Evolutionary conservation across 148 eudicot genomes (phyloP), one percentile per base, ranked within the genome.

Genomic region (Vaccinium macrocarpon): DNA sequence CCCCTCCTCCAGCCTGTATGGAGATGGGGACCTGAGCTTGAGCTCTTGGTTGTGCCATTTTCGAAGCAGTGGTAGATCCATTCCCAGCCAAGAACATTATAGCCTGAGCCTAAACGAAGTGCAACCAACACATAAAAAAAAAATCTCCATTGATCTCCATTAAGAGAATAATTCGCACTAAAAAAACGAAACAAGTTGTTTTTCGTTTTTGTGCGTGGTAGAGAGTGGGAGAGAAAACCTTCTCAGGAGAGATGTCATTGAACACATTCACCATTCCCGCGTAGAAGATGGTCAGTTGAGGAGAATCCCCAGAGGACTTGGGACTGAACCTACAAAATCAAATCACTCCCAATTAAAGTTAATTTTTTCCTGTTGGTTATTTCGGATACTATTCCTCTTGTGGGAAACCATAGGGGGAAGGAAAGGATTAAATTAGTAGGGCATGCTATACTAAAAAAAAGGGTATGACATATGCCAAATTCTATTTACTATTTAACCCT

Each of bases 41-140:
- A 83, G 83, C 73, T 82, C 73, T 88, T 64, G 87, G 72, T 86
- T 86, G 90, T 32, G 79, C 76, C 55, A n/a, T 51, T 66, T 74
- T 86, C 57, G 81, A 81, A 25, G 77, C 18, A 53, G 56, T n/a
- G n/a, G 87, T 35, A 74, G 79, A 64, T 6, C 85, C 89, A 62
- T 86, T 89, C 23, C 90, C 91, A 82, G 95, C 95, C 89, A 92
- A 89, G 71, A 91, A 46, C 92, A 92, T 92, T 64, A 92, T 91
- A 56, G 93, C 95, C 84, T 92, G 92, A 84, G 91, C 95, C 95
- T 92, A 87, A 1, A 86, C 21, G 82, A 70, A 53, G 15, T 49
- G 72, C 75, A 59, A 7, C 66, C 32, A n/a, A n/a, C 19, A 49
- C 52, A 8, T 13, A 13, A 53, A 61, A 56, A 70, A 46, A 29